Evolutionary conservation across 2,329 filamentous ascomycete species (phyloP).

Genomic region (Apiospora marii): DNA sequence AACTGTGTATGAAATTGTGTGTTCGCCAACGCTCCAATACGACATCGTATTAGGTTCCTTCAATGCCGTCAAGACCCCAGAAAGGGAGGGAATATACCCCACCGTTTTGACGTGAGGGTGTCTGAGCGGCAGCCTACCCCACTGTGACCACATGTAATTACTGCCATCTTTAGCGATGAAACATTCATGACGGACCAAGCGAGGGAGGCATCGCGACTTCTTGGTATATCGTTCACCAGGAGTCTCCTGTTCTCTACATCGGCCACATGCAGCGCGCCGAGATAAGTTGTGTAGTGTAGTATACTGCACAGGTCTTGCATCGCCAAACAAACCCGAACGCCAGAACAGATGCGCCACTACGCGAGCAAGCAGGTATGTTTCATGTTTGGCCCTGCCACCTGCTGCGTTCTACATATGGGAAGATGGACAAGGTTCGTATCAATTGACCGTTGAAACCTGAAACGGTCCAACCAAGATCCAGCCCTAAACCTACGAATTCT

Average conservation of each 20-base stretch:
- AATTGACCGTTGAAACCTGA: slow-evolving; percentile 1
- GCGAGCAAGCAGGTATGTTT: neutral
- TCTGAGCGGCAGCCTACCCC: neutral
- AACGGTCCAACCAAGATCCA: neutral
- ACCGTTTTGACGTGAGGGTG: neutral
- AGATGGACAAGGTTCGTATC: neutral
- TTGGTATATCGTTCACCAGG: neutral
- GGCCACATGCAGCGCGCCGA: neutral
- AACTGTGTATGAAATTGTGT: neutral
- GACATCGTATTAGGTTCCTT: neutral
- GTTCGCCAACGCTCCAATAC: neutral
- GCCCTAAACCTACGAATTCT: neutral
- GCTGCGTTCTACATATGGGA: neutral
- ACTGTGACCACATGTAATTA: neutral
- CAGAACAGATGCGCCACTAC: too few relatives aligned
- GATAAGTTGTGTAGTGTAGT: neutral
- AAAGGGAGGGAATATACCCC: neutral
- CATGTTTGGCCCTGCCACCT: neutral
- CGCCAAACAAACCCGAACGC: too few relatives aligned
- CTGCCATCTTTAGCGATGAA: neutral
- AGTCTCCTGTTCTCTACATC: neutral
- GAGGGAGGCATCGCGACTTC: neutral
- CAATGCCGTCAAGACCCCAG: neutral
- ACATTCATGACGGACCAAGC: neutral
- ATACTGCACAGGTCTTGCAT: too few relatives aligned